phyloP scores from a whole-genome alignment of 1,139 yeast genomes.

The Diutina siamensis region DNA sequence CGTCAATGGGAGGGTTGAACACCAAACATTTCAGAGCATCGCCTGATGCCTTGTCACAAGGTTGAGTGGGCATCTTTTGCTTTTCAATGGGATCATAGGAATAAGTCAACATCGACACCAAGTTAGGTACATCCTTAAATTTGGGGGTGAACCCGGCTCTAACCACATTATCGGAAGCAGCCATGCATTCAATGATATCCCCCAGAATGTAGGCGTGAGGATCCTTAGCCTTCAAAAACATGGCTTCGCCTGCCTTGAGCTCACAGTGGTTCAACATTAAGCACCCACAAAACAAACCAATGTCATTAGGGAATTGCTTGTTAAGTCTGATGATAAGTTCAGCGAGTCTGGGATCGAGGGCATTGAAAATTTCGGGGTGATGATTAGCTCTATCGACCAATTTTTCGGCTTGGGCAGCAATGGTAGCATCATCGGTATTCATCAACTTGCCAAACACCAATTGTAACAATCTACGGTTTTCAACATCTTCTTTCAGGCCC shows the following conservation, averaged over 20 bases:
- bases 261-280: slow-evolving; percentile 79
- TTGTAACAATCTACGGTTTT: slow-evolving; percentile 58
- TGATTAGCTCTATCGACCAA: slow-evolving; percentile 52
- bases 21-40: slow-evolving; percentile 50
- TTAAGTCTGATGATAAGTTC: slow-evolving; percentile 65
- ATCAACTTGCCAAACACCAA: slow-evolving; percentile 69
- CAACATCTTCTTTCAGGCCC: slow-evolving; percentile 35
- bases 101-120: slow-evolving; percentile 87
- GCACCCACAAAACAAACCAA: slow-evolving; percentile 94
- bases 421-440: slow-evolving; percentile 54
- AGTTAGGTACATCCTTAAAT: slow-evolving; percentile 84
- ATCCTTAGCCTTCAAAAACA: slow-evolving; percentile 92
- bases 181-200: slow-evolving; percentile 98
- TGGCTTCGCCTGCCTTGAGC: slow-evolving; percentile 87
- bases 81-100: slow-evolving; percentile 80
- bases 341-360: slow-evolving; percentile 41
- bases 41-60: slow-evolving; percentile 56
- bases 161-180: slow-evolving; percentile 95
- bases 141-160: slow-evolving; percentile 98
- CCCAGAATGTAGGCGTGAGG: slow-evolving; percentile 97
- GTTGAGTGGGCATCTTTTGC: slow-evolving; percentile 73
- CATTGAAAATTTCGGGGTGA: slow-evolving; percentile 37
- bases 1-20: slow-evolving; percentile 94
- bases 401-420: slow-evolving; percentile 41
- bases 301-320: slow-evolving; percentile 82